A percentile compares a stretch with the other conserved stretches of the same genome.
Evolutionary conservation across 495 filamentous ascomycete genomes (phyloP).

Genomic region (Oidiodendron maius): DNA sequence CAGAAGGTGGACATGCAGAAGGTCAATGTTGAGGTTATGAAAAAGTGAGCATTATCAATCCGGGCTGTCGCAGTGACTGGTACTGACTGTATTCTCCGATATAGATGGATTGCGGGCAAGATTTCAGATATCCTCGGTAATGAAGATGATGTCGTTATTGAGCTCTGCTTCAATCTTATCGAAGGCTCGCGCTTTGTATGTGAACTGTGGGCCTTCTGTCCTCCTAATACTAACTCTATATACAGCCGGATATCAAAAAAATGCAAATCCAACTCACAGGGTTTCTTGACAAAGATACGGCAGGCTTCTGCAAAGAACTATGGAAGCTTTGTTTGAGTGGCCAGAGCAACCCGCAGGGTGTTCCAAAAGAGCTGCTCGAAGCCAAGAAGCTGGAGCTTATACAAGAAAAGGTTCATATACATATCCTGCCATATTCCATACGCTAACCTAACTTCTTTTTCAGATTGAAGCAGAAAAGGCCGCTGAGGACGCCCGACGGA

Average conservation of each 20-base stretch:
- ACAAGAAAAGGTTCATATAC: slow-evolving; percentile 71
- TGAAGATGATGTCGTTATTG: slow-evolving; percentile 93
- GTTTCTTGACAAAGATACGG: slow-evolving; percentile 90
- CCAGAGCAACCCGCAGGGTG: slow-evolving; percentile 79
- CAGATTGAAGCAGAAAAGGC: slow-evolving; percentile 81
- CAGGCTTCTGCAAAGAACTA: slow-evolving; percentile 86
- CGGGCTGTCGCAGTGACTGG: neutral
- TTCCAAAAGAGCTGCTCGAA: slow-evolving; percentile 90
- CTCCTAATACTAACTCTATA: slow-evolving; percentile 5
- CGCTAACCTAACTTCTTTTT: slow-evolving; percentile 7
- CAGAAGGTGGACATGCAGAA: slow-evolving; percentile 96
- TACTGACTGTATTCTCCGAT: slow-evolving; percentile 8
- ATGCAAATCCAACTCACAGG: slow-evolving; percentile 91
- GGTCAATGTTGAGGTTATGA: slow-evolving; percentile 95
- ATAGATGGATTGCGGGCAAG: slow-evolving; percentile 84
- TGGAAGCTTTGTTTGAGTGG: slow-evolving; percentile 90
- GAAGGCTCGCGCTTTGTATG: slow-evolving; percentile 76
- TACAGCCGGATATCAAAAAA: slow-evolving; percentile 87
- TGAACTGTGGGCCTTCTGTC: slow-evolving; percentile 12
- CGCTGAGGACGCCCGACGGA: slow-evolving; percentile 61
- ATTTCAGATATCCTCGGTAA: slow-evolving; percentile 81
- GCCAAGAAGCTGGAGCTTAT: slow-evolving; percentile 93
- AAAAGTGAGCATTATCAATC: slow-evolving; percentile 57
- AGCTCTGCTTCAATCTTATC: slow-evolving; percentile 84
- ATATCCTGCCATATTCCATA: neutral